Conservation (phyloP, 768 basidiomycete genomes). For the Clitopilus passeckerianus region DNA sequence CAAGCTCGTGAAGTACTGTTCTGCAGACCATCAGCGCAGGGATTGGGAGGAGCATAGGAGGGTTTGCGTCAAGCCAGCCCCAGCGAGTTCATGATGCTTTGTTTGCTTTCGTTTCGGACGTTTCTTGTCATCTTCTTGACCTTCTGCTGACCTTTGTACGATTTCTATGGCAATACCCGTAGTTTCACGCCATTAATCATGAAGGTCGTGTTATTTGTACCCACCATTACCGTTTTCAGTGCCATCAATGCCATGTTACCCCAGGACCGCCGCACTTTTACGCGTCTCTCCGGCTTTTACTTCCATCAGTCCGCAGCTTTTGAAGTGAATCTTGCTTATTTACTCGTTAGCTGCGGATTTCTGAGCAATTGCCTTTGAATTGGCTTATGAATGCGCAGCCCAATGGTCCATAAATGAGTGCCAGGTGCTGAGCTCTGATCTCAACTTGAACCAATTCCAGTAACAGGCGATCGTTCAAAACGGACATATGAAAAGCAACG, state of each 20-base stretch:
- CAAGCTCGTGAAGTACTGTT: conserved; percentile 75
- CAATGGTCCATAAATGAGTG: not conserved
- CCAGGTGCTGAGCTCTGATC: not conserved
- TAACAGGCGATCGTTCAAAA: not conserved
- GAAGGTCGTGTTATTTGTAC: not conserved
- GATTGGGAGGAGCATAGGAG: conserved; percentile 79
- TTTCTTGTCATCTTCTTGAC: conserved; percentile 1
- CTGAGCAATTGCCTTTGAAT: not conserved
- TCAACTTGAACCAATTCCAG: not conserved
- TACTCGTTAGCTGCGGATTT: not conserved
- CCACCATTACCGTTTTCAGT: not conserved
- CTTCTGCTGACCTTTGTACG: not conserved
- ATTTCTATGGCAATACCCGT: too few relatives aligned
- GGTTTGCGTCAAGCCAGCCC: conserved; percentile 41
- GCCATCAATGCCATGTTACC: not conserved
- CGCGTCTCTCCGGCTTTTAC: not conserved
- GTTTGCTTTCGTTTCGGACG: not conserved
- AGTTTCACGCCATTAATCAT: not conserved
- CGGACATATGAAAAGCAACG: not conserved
- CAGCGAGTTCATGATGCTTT: not conserved
- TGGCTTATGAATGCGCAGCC: not conserved
- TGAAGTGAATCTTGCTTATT: not conserved
- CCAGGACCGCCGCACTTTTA: not conserved
- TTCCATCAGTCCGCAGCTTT: not conserved
- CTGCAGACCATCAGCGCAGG: conserved; percentile 65